These are phyloP conservation scores for Neltuma alba DNA, from an alignment of 306 rosid species.

Conservation along the genomic window DNA sequence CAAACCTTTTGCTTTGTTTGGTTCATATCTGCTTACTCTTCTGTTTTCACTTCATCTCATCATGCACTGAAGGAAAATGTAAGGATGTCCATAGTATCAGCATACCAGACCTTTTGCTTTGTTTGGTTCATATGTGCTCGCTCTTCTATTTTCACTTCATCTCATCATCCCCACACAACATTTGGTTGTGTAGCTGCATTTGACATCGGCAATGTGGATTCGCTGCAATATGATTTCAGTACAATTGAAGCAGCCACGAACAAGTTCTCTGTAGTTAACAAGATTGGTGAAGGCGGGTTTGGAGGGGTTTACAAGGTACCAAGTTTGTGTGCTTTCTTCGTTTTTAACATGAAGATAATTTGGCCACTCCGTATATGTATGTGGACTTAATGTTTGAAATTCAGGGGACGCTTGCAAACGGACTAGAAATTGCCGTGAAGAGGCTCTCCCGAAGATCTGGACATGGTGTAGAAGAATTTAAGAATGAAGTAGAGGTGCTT, in stretches of 20 bases:
- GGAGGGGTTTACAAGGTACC: constrained; percentile 59
- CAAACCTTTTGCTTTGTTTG: background rate
- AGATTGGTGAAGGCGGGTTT: constrained; percentile 62
- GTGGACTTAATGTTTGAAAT: background rate
- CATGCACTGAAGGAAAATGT: too few species aligned
- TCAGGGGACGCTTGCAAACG: constrained; percentile 49
- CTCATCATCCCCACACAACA: too few species aligned
- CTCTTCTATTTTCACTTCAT: too few species aligned
- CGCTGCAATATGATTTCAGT: constrained; percentile 50
- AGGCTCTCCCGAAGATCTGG: constrained; percentile 56
- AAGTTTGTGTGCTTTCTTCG: background rate
- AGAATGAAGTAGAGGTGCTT: constrained; percentile 54
- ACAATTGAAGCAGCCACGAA: constrained; percentile 49
- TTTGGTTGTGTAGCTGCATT: constrained; percentile 22
- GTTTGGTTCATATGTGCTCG: too few species aligned
- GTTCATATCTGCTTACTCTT: background rate
- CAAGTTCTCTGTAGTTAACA: constrained; percentile 49
- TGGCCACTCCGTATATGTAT: background rate
- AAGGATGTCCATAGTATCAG: too few species aligned
- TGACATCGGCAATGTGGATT: constrained; percentile 37
- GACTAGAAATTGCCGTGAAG: constrained; percentile 58
- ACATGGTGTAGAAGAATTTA: constrained; percentile 57
- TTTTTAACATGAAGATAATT: background rate
- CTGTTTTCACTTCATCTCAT: constrained; percentile 1
- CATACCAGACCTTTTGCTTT: too few species aligned